Conservation (phyloP, 1,284 basidiomycete genomes). For the Ustilago curta region DNA sequence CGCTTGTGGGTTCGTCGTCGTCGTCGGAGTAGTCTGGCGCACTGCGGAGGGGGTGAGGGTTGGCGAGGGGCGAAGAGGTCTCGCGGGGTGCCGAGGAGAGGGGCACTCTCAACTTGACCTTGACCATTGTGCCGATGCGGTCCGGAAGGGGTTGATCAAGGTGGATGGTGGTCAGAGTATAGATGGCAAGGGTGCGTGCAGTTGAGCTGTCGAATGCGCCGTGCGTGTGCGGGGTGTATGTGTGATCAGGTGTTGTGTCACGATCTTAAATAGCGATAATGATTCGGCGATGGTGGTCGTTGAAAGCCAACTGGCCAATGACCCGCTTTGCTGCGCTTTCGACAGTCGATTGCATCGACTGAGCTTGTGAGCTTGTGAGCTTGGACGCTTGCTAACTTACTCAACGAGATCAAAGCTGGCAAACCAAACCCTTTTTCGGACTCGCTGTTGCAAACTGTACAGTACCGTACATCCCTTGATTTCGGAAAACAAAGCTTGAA, state of each 20-base stretch:
- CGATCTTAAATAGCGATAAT: too few species aligned
- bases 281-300: too few species aligned
- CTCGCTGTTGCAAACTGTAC: too few species aligned
- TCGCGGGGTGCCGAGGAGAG: conserved; percentile 50
- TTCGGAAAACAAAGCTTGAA: too few species aligned
- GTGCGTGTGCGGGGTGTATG: neutral
- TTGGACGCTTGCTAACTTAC: too few species aligned
- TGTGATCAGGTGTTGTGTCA: neutral
- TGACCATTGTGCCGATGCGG: conserved; percentile 23
- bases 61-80: conserved; percentile 44
- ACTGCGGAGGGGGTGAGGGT: conserved; percentile 36
- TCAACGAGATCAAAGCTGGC: too few species aligned
- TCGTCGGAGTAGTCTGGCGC: conserved; percentile 48
- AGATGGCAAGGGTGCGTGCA: neutral
- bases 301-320: too few species aligned
- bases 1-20: conserved; percentile 26
- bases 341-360: too few species aligned
- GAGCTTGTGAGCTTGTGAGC: too few species aligned
- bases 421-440: too few species aligned
- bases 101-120: conserved; percentile 52
- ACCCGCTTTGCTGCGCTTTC: too few species aligned
- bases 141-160: neutral
- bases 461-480: too few species aligned
- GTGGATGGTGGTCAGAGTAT: neutral
- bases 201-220: neutral